Evolutionary conservation across 768 basidiomycete species (phyloP), one percentile per base, ranked within the genome.

Genomic region (Boletus rubroflammeus): DNA sequence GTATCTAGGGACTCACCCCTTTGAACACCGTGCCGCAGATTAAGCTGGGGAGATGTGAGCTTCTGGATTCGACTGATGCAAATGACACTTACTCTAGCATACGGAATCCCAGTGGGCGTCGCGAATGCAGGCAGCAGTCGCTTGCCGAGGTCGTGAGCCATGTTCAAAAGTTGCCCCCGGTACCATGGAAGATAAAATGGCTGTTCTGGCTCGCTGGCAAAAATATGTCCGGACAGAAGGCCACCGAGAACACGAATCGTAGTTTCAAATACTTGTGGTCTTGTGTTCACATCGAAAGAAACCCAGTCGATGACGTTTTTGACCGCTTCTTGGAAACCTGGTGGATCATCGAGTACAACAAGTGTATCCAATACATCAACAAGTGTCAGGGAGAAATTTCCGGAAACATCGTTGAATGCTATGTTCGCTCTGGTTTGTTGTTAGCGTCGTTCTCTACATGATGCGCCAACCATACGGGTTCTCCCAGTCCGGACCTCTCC

Each of bases 231-330:
- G 7, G 90, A 92, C 14, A 94, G 69, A 35, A 99, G 79, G 5
- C 93, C 93, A 3, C 97, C 97, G 9, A 99, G 75, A 6, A 94
- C 92, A 26, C 95, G 84, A 51, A 98, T 98, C 1, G 92, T 98
- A 10, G 90, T 91, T 75, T 99, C 96, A 65, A 99, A 99, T 5
- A 98, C 88, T 78, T 99, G 96, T n/a, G 97, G 93, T 70, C 85
- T 92, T 39, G 92, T 93, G 71, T 98, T 86, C 53, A 93, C 88
- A 66, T 98, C 90, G 69, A 97, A 98, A 1, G 86, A 86, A 36
- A 97, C 90, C 79, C 82, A 84, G 50, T 83, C 72, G 47, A 96
- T 87, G 50, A 93, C 82, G 57, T 89, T 83, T 55, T 81, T 82
- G 48, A 98, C 86, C 3, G 92, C 94, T n/a, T 75, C 75, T 62